phyloP scores from a whole-genome alignment of 805 yeast genomes.

The Sugiyamaella mastotermitis region DNA sequence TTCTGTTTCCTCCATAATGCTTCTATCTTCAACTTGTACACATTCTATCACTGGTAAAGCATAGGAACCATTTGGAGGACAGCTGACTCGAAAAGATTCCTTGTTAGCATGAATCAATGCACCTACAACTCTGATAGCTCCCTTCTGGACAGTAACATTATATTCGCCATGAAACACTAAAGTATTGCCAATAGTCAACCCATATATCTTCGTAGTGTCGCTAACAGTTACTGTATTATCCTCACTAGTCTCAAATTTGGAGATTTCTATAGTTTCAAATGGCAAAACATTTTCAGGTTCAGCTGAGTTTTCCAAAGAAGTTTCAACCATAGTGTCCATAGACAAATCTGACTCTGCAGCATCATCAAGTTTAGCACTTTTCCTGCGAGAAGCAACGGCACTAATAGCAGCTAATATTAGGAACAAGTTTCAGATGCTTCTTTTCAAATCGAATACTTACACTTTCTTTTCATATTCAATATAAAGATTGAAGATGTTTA shows the following conservation, averaged over 20 bases:
- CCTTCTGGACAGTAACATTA: slow-evolving; percentile 24
- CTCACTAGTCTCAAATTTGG: too few relatives aligned
- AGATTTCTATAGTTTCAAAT: too few relatives aligned
- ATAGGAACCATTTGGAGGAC: slow-evolving; percentile 15
- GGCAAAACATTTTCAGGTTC: not conserved
- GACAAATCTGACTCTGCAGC: too few relatives aligned
- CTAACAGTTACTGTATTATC: not conserved
- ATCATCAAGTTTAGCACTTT: too few relatives aligned
- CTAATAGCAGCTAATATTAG: slow-evolving; percentile 7
- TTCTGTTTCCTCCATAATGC: slow-evolving; percentile 9
- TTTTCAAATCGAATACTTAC: slow-evolving; percentile 1
- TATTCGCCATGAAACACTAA: slow-evolving; percentile 28
- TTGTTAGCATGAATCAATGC: slow-evolving; percentile 17
- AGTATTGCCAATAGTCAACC: slow-evolving; percentile 15
- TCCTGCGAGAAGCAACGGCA: slow-evolving; percentile 8
- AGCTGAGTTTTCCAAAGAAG: not conserved
- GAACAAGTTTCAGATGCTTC: too few relatives aligned
- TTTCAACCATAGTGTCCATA: too few relatives aligned
- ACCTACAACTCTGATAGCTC: slow-evolving; percentile 27
- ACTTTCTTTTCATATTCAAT: slow-evolving; percentile 9
- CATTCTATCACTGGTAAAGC: slow-evolving; percentile 22
- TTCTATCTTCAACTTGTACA: slow-evolving; percentile 10
- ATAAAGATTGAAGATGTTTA: too few relatives aligned
- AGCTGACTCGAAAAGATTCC: slow-evolving; percentile 12
- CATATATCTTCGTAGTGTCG: slow-evolving; percentile 1